Base-by-base conservation (phyloP, 768 basidiomycete species). In the Russula ochroleuca region DNA sequence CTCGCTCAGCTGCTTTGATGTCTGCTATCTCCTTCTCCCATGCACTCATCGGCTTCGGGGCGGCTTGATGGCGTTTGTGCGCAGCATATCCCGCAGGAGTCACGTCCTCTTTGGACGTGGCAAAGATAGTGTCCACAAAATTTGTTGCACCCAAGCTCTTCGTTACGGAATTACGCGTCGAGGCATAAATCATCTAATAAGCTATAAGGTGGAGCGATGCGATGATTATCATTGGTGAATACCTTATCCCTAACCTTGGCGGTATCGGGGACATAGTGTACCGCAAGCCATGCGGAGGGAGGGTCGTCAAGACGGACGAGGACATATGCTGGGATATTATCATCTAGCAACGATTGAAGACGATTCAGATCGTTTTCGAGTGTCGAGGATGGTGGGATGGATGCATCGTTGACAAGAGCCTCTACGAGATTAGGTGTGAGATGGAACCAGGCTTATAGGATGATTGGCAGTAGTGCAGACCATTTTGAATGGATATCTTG, bases 221-320 rank as follows among this genome's bases (percentile, higher is more conserved):
- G 40, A 52, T 25, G 28, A 33, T 28, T n/a, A 11, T 37, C 49
- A 25, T 11, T 37, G 28, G 15, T 5, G 38, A 50, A 56, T 52
- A 86, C 91, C 85, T 94, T 95, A 74, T 90, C 84, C 70, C 90
- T 81, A 64, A 94, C 82, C 75, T 81, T 86, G 31, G 93, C 89
- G 21, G 79, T 72, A 65, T 95, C 93, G 1, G 93, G 93, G 7
- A 94, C 90, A 71, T 92, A 95, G 70, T 78, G 86, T 63, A 93
- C 80, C 8, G 81, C 79, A 40, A 90, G 76, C 92, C 92, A 94
- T 66, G 86, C 82, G 1, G 81, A 69, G 0, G 79, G 77, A 2
- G 86, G 79, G 21, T 79, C 75, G 67, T 90, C 89, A 40, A 85
- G 73, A 59, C 84, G 83, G 11, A 80, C 83, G 23, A 94, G 83